Percentiles rank a stretch among this genome's conserved stretches.
These are phyloP conservation scores for Acmispon strigosus DNA, from an alignment of 306 rosid genomes.

Conservation along the genomic window DNA sequence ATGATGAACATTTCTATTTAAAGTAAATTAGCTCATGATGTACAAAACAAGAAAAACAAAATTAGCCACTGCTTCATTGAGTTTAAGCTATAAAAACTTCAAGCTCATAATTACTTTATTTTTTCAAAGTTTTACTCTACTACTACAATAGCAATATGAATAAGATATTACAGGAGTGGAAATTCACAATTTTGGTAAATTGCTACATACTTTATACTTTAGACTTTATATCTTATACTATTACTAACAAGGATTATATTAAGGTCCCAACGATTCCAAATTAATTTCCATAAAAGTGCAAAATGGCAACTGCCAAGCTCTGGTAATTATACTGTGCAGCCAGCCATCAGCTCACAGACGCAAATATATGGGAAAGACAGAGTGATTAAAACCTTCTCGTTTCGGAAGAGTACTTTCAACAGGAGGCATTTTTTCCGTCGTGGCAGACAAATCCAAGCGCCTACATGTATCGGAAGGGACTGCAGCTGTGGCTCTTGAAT, in stretches of 20 bases:
- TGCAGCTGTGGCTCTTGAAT: slow-evolving; percentile 43
- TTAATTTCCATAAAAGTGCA: background rate
- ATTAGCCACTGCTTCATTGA: background rate
- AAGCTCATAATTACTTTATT: background rate
- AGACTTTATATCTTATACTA: too few relatives aligned
- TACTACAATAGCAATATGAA: background rate
- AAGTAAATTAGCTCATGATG: background rate
- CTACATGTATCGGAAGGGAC: slow-evolving; percentile 55
- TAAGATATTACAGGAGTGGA: background rate
- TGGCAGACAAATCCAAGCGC: slow-evolving; percentile 60
- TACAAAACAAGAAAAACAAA: background rate
- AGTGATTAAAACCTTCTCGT: slow-evolving; percentile 51
- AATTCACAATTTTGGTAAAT: background rate
- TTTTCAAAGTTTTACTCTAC: background rate
- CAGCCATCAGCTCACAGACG: too few relatives aligned
- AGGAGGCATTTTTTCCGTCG: slow-evolving; percentile 36
- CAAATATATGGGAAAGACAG: background rate
- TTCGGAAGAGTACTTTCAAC: slow-evolving; percentile 28
- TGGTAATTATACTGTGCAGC: background rate
- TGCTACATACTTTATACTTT: background rate
- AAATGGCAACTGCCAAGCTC: slow-evolving; percentile 1
- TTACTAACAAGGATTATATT: background rate
- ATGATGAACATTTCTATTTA: background rate
- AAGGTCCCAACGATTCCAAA: background rate
- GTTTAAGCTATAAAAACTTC: background rate